phyloP scores from a whole-genome alignment of 23 red algal genomes.

The Gracilaria caudata region DNA sequence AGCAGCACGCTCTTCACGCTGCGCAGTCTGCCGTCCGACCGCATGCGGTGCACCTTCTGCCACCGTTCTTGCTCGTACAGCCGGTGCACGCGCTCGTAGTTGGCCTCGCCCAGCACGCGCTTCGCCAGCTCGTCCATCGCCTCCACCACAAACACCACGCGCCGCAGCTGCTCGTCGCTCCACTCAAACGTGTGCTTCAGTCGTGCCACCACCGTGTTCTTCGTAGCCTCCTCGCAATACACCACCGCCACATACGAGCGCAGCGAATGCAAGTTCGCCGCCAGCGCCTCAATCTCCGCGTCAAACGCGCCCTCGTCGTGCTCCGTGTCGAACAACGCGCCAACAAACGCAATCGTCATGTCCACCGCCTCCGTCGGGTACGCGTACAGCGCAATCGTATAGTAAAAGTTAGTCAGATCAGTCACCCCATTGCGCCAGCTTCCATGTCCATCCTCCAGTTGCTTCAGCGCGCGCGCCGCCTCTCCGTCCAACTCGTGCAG shows the following conservation, averaged over 20 bases:
- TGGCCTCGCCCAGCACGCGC: slow-evolving; percentile 12
- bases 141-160: slow-evolving; percentile 10
- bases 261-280: slow-evolving; percentile 10
- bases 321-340: slow-evolving; percentile 23
- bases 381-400: slow-evolving; percentile 20
- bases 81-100: neutral
- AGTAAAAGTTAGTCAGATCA: slow-evolving; percentile 53
- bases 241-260: slow-evolving; percentile 10
- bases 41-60: neutral
- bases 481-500: neutral
- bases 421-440: slow-evolving; percentile 40
- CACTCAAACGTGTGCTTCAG: neutral
- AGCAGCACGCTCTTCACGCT: neutral
- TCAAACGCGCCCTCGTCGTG: slow-evolving; percentile 14
- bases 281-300: neutral
- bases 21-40: neutral
- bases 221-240: neutral
- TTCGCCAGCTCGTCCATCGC: neutral
- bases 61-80: neutral
- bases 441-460: slow-evolving; percentile 31
- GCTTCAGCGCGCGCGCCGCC: neutral
- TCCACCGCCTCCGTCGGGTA: slow-evolving; percentile 37
- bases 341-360: slow-evolving; percentile 45
- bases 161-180: neutral
- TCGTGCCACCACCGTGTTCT: neutral